A percentile compares a stretch with the other conserved stretches of the same genome.
Conservation (phyloP, 805 yeast genomes). For the Vanderwaltozyma verrucispora region DNA sequence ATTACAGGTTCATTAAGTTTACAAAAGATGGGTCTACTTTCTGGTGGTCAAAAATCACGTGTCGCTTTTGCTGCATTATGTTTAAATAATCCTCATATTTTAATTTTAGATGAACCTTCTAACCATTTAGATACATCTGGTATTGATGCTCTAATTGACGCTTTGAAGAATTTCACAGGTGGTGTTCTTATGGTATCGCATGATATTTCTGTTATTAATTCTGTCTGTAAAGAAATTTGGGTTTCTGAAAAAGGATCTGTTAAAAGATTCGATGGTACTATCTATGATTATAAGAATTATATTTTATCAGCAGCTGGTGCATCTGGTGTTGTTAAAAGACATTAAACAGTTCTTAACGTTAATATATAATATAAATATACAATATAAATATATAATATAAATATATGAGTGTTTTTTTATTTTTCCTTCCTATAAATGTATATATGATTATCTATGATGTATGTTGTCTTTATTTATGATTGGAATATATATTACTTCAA, state of each 20-base stretch:
- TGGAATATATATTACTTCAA: conserved; percentile 32
- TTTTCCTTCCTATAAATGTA: too few relatives aligned
- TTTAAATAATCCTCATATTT: conserved; percentile 78
- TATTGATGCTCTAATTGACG: conserved; percentile 89
- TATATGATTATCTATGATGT: neutral
- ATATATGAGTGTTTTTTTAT: too few relatives aligned
- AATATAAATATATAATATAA: too few relatives aligned
- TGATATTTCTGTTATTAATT: conserved; percentile 84
- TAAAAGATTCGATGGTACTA: conserved; percentile 65
- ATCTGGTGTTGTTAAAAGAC: conserved; percentile 86
- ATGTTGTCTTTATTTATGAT: conserved; percentile 1
- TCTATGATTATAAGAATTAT: conserved; percentile 82
- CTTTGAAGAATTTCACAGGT: conserved; percentile 79
- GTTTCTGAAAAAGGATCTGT: conserved; percentile 84
- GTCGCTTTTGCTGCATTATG: conserved; percentile 97
- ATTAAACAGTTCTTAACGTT: conserved; percentile 30
- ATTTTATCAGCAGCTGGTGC: conserved; percentile 68
- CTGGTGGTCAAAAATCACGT: conserved; percentile 98
- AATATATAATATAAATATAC: too few relatives aligned
- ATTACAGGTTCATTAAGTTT: conserved; percentile 89
- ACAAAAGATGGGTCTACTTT: conserved; percentile 78
- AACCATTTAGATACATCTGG: conserved; percentile 98
- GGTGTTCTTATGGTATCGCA: conserved; percentile 97
- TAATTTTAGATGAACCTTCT: conserved; percentile 94
- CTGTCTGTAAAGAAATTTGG: conserved; percentile 92